Base-by-base conservation (phyloP, 2,329 filamentous ascomycete genomes). In the Alternaria postmessia region DNA sequence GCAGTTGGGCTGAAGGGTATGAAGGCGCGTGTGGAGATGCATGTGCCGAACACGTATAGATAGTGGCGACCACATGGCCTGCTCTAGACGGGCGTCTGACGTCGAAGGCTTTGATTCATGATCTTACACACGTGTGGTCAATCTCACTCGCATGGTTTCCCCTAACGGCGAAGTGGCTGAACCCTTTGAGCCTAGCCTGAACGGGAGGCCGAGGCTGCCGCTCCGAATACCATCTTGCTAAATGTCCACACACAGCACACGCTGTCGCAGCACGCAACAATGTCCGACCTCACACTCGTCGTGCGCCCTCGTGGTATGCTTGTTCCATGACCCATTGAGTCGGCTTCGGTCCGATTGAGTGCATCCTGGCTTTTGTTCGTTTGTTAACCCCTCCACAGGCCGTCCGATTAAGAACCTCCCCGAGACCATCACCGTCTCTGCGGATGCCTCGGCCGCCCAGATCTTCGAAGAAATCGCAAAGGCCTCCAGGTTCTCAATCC, bases 361-460 rank as follows among this genome's bases (percentile, higher is more conserved):
- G 24, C 20, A 30, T 26, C 22, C 39, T 47, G 57, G 62, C 26
- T 46, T 39, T 54, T 22, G n/a, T 28, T 28, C 36, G 44, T 51
- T 28, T 47, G 44, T 53, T 63, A 20, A 47, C 49, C 54, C 26
- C 58, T 57, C 49, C 38, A 30, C 51, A 89, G 88, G 88, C 72
- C 88, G 86, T 72, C 86, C 86, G 61, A 88, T 90, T 72, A 83
- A 82, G 65, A 84, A 82, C 61, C 84, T 90, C 38, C 88, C 88
- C 12, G 82, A 84, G 67, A 81, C 85, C 53, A 79, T 87, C 62
- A 82, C 79, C 54, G 79, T 89, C 59, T 77, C 81, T 56, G 75
- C 83, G 53, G 79, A 84, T 70, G 84, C 83, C 55, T 81, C 83
- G 34, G 80, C 82, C 22, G 79, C 83, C 51, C 83, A 88, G 60